Conservation (phyloP, 2,329 filamentous ascomycete genomes). For the Salinomyces thailandicus region DNA sequence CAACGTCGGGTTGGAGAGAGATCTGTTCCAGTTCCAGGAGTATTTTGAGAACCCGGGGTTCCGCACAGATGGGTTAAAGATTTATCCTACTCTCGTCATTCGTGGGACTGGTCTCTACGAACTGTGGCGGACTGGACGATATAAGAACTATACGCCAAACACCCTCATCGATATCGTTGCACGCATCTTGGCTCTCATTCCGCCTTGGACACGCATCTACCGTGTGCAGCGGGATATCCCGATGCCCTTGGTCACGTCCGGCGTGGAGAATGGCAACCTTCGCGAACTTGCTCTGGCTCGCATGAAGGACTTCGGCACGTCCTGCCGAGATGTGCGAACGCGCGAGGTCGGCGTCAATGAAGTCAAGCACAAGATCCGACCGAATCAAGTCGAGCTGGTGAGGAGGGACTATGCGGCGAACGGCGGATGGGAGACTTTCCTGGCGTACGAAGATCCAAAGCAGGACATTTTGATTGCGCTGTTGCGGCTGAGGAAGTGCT, state of each 20-base stretch:
- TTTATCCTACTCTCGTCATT: slow-evolving; percentile 95
- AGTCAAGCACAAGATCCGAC: slow-evolving; percentile 96
- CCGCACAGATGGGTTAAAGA: slow-evolving; percentile 92
- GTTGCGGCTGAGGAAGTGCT: slow-evolving; percentile 81
- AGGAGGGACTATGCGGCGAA: slow-evolving; percentile 91
- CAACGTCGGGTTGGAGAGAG: slow-evolving; percentile 96
- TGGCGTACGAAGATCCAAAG: slow-evolving; percentile 96
- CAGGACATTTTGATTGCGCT: slow-evolving; percentile 94
- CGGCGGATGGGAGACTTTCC: slow-evolving; percentile 95
- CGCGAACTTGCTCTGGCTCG: slow-evolving; percentile 86
- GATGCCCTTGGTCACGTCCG: slow-evolving; percentile 98
- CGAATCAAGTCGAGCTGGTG: slow-evolving; percentile 90
- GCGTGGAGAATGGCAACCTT: slow-evolving; percentile 94
- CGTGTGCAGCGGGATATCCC: slow-evolving; percentile 96
- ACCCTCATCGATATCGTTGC: slow-evolving; percentile 91
- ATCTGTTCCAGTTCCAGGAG: slow-evolving; percentile 91
- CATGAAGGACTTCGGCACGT: slow-evolving; percentile 98
- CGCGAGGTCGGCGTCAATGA: slow-evolving; percentile 97
- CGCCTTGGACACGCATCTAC: slow-evolving; percentile 97
- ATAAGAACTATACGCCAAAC: slow-evolving; percentile 98
- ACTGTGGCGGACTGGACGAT: slow-evolving; percentile 89
- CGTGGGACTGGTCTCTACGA: slow-evolving; percentile 94
- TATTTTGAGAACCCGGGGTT: slow-evolving; percentile 97
- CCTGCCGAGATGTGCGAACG: slow-evolving; percentile 90
- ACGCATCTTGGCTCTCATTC: slow-evolving; percentile 86